These are phyloP conservation scores for Parachlorella kessleri DNA, from an alignment of 139 green algal genomes.

Conservation along the genomic window DNA sequence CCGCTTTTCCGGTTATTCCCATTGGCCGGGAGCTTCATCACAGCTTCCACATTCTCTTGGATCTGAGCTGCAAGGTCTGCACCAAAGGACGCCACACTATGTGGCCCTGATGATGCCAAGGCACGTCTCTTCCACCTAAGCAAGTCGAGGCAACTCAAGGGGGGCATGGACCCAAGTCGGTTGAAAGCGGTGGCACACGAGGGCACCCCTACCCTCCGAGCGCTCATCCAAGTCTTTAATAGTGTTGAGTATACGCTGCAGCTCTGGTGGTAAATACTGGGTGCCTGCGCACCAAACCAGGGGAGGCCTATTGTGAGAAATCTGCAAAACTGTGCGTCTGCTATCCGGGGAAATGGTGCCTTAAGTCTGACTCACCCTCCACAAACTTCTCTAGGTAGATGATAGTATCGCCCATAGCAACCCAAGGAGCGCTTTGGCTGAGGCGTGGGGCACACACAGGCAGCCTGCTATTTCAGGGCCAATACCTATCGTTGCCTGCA, in stretches of 20 bases:
- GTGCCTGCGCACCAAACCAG: too few relatives aligned
- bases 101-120: neutral
- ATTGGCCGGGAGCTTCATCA: conserved; percentile 36
- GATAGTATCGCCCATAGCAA: conserved; percentile 57
- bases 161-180: too few relatives aligned
- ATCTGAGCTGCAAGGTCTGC: conserved; percentile 48
- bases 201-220: conserved; percentile 35
- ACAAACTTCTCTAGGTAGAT: conserved; percentile 78
- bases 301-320: too few relatives aligned
- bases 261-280: conserved; percentile 60
- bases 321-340: too few relatives aligned
- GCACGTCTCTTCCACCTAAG: too few relatives aligned
- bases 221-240: conserved; percentile 79
- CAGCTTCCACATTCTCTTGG: conserved; percentile 26
- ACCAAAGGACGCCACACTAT: neutral
- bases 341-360: too few relatives aligned
- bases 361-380: conserved; percentile 69
- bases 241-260: conserved; percentile 71
- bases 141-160: too few relatives aligned
- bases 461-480: too few relatives aligned
- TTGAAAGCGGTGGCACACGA: too few relatives aligned
- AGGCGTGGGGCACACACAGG: too few relatives aligned
- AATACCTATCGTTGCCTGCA: too few relatives aligned
- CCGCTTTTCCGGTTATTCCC: neutral
- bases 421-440: too few relatives aligned